Conservation (phyloP, 345 rosid species). For the Citrus trifoliata region DNA sequence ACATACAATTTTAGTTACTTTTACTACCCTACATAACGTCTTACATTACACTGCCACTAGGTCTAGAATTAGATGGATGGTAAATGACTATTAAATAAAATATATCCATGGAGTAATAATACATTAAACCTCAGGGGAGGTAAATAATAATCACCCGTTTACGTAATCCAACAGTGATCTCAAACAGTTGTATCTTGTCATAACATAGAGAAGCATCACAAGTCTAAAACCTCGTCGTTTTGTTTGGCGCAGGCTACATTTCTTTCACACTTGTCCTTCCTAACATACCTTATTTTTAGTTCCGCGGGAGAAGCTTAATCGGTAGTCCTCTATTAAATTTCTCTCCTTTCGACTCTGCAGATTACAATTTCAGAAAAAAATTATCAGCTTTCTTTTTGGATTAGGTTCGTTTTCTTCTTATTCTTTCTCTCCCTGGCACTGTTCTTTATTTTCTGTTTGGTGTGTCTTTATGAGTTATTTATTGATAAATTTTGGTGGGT, state of each 20-base stretch:
- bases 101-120: not conserved
- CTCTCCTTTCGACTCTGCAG: not conserved
- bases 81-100: not conserved
- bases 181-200: too few relatives aligned
- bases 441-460: not conserved
- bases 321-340: not conserved
- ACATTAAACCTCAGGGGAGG: not conserved
- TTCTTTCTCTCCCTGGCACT: not conserved
- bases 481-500: not conserved
- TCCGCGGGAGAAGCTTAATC: not conserved
- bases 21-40: too few relatives aligned
- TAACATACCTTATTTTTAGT: slow-evolving; percentile 14
- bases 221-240: not conserved
- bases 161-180: not conserved
- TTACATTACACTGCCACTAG: too few relatives aligned
- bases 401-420: slow-evolving; percentile 6
- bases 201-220: not conserved
- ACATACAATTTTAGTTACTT: too few relatives aligned
- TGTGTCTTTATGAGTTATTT: not conserved
- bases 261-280: not conserved
- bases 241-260: not conserved
- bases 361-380: not conserved
- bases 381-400: not conserved
- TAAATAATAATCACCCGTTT: not conserved
- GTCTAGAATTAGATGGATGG: too few relatives aligned